Evolutionary conservation across 2,329 filamentous ascomycete genomes (phyloP).

Genomic region (Apiospora malaysiana): DNA sequence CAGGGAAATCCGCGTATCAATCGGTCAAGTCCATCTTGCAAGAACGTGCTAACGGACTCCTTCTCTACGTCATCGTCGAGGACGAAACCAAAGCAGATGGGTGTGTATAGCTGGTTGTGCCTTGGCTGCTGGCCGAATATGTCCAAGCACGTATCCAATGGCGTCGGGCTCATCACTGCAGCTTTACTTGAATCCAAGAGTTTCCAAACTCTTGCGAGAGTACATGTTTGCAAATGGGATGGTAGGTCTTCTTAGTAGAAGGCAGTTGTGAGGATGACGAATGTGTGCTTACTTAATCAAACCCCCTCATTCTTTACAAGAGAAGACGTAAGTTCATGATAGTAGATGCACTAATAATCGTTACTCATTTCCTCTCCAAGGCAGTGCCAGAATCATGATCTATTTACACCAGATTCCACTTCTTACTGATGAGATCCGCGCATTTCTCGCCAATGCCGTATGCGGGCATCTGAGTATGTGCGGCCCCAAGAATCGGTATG

Average conservation of each 20-base stretch:
- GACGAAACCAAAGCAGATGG: neutral
- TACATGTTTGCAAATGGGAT: too few relatives aligned
- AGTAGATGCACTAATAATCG: too few relatives aligned
- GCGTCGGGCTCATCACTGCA: neutral
- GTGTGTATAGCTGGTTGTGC: neutral
- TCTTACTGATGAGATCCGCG: slow-evolving; percentile 49
- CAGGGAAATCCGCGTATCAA: neutral
- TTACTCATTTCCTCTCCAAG: too few relatives aligned
- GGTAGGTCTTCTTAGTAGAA: neutral
- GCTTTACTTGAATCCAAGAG: too few relatives aligned
- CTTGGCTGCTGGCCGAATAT: slow-evolving; percentile 1
- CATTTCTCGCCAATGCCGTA: slow-evolving; percentile 60
- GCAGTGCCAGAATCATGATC: too few relatives aligned
- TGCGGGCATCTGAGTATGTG: slow-evolving; percentile 59
- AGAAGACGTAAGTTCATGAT: too few relatives aligned
- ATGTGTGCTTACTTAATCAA: neutral
- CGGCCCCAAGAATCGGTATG: slow-evolving; percentile 57
- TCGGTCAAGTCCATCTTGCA: neutral
- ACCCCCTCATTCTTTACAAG: too few relatives aligned
- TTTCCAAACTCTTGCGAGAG: too few relatives aligned
- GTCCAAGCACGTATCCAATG: neutral
- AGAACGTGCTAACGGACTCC: neutral
- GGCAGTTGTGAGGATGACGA: neutral
- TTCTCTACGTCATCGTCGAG: neutral
- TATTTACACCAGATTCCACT: slow-evolving; percentile 15